Percentiles rank a stretch among this genome's conserved stretches.
Conservation (phyloP, 192 early-diverging fungal species). For the Helicostylum pulchrum region DNA sequence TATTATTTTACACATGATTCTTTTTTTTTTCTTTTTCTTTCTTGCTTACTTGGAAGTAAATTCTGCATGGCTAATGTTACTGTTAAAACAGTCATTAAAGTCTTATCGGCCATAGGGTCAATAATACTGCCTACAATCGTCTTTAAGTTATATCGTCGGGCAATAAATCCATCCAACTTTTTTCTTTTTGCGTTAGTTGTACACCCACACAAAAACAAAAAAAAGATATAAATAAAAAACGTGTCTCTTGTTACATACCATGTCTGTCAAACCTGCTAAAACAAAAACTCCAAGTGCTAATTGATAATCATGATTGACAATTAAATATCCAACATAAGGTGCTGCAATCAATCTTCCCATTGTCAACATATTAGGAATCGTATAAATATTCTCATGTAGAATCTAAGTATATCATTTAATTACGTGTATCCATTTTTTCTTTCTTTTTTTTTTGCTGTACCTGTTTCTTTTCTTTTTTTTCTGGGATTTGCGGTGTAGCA, state of each 20-base stretch:
- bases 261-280: constrained; percentile 45
- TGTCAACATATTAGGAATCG: constrained; percentile 87
- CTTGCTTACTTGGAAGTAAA: constrained; percentile 72
- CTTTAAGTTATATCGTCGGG: constrained; percentile 80
- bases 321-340: constrained; percentile 88
- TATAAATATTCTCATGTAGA: constrained; percentile 79
- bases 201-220: not conserved
- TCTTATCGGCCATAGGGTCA: constrained; percentile 93
- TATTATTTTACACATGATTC: not conserved
- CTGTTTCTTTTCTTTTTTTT: too few species aligned
- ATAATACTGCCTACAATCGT: constrained; percentile 85
- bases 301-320: constrained; percentile 68
- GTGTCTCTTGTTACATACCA: not conserved
- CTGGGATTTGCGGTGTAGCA: too few species aligned
- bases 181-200: not conserved
- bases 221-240: not conserved
- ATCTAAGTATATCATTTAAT: not conserved
- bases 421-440: too few species aligned
- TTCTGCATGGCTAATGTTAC: constrained; percentile 68
- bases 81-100: constrained; percentile 86
- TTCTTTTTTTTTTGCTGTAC: too few species aligned
- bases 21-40: constrained; percentile 24
- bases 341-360: constrained; percentile 72
- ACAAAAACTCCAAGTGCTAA: constrained; percentile 73
- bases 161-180: constrained; percentile 83